Evolutionary conservation across 768 basidiomycete species (phyloP).

Genomic region (Russula earlei): DNA sequence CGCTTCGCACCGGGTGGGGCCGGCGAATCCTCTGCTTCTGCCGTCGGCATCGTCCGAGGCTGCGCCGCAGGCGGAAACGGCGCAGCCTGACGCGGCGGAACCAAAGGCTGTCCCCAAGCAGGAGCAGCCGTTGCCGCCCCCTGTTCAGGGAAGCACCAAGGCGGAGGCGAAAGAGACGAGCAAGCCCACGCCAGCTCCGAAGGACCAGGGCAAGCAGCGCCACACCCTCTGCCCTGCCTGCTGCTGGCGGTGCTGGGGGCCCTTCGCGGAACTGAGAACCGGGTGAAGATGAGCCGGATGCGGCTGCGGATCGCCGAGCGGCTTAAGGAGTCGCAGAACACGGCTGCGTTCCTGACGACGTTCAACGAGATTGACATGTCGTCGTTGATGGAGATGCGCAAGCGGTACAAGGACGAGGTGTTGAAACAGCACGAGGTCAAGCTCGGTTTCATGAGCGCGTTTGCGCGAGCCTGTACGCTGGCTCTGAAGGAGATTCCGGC

Average conservation of each 20-base stretch:
- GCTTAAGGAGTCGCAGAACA: slow-evolving; percentile 95
- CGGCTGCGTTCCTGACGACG: slow-evolving; percentile 92
- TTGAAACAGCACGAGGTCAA: slow-evolving; percentile 92
- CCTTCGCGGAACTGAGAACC: slow-evolving; percentile 67
- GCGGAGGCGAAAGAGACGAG: slow-evolving; percentile 30
- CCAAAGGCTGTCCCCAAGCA: slow-evolving; percentile 37
- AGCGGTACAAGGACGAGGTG: slow-evolving; percentile 86
- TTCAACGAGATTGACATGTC: slow-evolving; percentile 99
- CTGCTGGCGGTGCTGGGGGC: slow-evolving; percentile 33
- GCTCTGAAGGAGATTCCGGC: slow-evolving; percentile 87
- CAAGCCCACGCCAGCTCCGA: slow-evolving; percentile 23
- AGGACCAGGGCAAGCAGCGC: slow-evolving; percentile 19
- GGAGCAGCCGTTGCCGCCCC: slow-evolving; percentile 33
- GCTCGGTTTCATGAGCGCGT: slow-evolving; percentile 97
- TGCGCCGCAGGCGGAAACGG: slow-evolving; percentile 30
- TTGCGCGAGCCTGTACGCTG: slow-evolving; percentile 76
- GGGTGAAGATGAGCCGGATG: slow-evolving; percentile 99
- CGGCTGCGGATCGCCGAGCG: slow-evolving; percentile 94
- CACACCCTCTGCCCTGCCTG: slow-evolving; percentile 10
- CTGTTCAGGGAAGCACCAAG: slow-evolving; percentile 27
- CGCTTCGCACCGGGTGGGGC: slow-evolving; percentile 68
- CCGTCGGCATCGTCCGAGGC: slow-evolving; percentile 18
- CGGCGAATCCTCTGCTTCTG: slow-evolving; percentile 15
- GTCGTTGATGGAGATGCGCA: slow-evolving; percentile 80
- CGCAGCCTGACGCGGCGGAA: slow-evolving; percentile 25